phyloP scores from a whole-genome alignment of 306 rosid species.

The Leucaena leucocephala region DNA sequence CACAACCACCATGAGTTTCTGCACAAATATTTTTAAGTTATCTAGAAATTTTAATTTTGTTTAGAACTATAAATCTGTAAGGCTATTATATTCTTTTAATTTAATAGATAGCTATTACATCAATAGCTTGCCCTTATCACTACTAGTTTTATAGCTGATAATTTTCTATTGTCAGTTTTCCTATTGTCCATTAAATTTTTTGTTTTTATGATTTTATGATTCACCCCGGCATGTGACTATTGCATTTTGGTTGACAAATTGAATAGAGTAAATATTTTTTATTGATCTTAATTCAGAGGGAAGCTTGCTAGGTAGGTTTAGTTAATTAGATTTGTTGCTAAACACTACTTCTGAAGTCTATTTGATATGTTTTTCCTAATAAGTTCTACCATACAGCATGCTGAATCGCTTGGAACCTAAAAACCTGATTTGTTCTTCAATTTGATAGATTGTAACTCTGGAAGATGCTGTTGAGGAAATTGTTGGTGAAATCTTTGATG shows the following conservation, averaged over 20 bases:
- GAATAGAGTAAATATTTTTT: background rate
- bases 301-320: background rate
- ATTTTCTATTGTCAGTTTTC: conserved; percentile 12
- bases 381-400: conserved; percentile 21
- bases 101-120: background rate
- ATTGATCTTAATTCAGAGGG: conserved; percentile 18
- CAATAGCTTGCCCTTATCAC: conserved; percentile 5
- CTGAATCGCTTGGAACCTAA: conserved; percentile 17
- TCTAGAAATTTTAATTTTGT: background rate
- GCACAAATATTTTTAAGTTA: conserved; percentile 15
- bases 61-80: background rate
- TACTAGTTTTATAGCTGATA: conserved; percentile 12
- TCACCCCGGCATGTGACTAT: conserved; percentile 21
- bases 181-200: background rate
- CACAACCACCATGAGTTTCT: conserved; percentile 6
- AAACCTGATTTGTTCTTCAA: conserved; percentile 7
- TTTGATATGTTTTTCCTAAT: conserved; percentile 12
- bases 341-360: conserved; percentile 25
- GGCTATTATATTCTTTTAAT: conserved; percentile 5
- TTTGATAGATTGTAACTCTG: conserved; percentile 79
- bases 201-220: conserved; percentile 15
- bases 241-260: conserved; percentile 20
- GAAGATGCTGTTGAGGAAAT: conserved; percentile 99
- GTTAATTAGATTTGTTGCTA: conserved; percentile 27
- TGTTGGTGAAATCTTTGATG: conserved; percentile 99